phyloP scores from a whole-genome alignment of 805 yeast genomes.

The Ogataea parapolymorpha region DNA sequence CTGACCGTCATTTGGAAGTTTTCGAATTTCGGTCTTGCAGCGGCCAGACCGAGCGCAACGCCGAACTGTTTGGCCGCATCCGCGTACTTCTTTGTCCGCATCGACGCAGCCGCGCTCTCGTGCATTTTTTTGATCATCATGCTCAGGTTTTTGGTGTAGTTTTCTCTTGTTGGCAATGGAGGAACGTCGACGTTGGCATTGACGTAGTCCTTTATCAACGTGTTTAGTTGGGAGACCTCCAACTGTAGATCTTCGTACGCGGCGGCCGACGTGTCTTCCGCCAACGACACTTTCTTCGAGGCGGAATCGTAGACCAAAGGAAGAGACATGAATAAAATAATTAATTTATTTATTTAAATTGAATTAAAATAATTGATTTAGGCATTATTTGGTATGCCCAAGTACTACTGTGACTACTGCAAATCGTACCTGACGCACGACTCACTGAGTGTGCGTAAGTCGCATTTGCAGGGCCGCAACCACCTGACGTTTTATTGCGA shows the following conservation, averaged over 20 bases:
- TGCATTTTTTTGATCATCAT: slow-evolving; percentile 62
- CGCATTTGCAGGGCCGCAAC: slow-evolving; percentile 74
- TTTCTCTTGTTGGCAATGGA: slow-evolving; percentile 50
- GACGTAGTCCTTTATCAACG: slow-evolving; percentile 40
- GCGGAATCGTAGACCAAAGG: slow-evolving; percentile 33
- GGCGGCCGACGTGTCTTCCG: slow-evolving; percentile 18
- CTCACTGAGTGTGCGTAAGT: slow-evolving; percentile 78
- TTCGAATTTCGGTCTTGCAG: slow-evolving; percentile 69
- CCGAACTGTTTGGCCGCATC: slow-evolving; percentile 65
- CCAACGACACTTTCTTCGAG: slow-evolving; percentile 28
- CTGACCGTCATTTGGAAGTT: slow-evolving; percentile 68
- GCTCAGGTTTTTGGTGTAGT: slow-evolving; percentile 52
- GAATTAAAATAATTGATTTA: neutral
- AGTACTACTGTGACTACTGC: slow-evolving; percentile 83
- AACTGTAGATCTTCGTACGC: slow-evolving; percentile 24
- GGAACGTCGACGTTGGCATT: slow-evolving; percentile 48
- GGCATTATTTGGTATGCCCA: slow-evolving; percentile 44
- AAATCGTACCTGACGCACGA: slow-evolving; percentile 82
- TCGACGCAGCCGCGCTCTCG: slow-evolving; percentile 57
- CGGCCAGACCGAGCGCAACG: slow-evolving; percentile 64
- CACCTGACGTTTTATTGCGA: slow-evolving; percentile 71
- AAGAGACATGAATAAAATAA: slow-evolving; percentile 12
- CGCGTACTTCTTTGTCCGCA: slow-evolving; percentile 50
- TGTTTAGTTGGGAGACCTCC: slow-evolving; percentile 35
- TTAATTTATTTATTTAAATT: neutral